A percentile compares a stretch with the other conserved stretches of the same genome.
These are phyloP conservation scores for Heritiera fomes DNA, from an alignment of 345 rosid genomes.

Conservation along the genomic window DNA sequence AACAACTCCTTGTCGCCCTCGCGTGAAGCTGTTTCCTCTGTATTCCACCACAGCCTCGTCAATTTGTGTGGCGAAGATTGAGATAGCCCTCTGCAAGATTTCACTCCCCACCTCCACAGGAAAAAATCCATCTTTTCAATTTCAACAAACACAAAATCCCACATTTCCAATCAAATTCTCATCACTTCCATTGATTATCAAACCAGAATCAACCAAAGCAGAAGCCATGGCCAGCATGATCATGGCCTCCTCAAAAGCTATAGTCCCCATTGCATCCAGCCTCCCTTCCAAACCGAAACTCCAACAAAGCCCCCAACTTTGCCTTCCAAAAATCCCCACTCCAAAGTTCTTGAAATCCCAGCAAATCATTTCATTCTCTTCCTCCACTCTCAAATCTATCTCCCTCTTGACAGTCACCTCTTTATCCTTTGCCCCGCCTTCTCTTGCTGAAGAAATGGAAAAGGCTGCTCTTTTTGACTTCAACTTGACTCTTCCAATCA, in stretches of 20 bases:
- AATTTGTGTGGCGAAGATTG: constrained; percentile 70
- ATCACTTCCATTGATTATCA: not conserved
- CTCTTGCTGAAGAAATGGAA: constrained; percentile 76
- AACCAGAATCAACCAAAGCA: not conserved
- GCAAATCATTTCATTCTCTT: constrained; percentile 36
- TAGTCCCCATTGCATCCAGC: constrained; percentile 28
- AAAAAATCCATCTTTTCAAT: constrained; percentile 5
- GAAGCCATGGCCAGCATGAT: constrained; percentile 72
- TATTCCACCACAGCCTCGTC: constrained; percentile 30
- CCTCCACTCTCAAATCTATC: constrained; percentile 57
- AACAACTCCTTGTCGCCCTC: not conserved
- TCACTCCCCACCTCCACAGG: constrained; percentile 23
- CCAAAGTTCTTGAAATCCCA: constrained; percentile 36
- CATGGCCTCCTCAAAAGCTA: constrained; percentile 66
- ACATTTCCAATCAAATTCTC: constrained; percentile 20
- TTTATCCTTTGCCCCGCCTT: constrained; percentile 58
- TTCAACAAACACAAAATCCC: constrained; percentile 11
- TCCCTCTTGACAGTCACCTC: constrained; percentile 57
- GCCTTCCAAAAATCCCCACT: constrained; percentile 36
- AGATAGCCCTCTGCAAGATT: constrained; percentile 41
- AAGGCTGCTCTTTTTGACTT: constrained; percentile 94
- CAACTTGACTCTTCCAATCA: constrained; percentile 88
- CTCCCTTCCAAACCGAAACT: constrained; percentile 40
- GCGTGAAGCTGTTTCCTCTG: not conserved
- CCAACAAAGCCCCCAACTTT: constrained; percentile 36